phyloP scores from a whole-genome alignment of 441 rosid species.

The Pelargonium citronellum region DNA sequence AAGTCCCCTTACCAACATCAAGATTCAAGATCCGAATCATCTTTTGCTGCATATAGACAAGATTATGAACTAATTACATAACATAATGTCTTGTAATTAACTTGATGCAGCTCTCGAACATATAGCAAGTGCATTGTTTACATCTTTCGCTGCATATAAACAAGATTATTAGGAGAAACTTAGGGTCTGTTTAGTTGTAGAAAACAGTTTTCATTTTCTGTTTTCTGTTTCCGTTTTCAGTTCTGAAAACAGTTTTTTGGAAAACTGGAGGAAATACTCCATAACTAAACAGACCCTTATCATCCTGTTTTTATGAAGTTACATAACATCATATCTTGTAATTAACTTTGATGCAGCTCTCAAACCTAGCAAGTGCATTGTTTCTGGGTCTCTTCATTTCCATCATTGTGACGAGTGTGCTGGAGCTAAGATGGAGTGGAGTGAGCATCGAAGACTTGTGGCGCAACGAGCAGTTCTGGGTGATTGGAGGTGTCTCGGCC shows the following conservation, averaged over 20 bases:
- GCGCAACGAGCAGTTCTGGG: slow-evolving; percentile 99
- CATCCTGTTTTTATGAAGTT: too few relatives aligned
- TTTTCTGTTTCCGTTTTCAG: too few relatives aligned
- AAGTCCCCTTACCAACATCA: slow-evolving; percentile 3
- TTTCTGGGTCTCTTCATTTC: slow-evolving; percentile 85
- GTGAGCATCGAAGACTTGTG: slow-evolving; percentile 95
- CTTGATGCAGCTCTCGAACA: slow-evolving; percentile 73
- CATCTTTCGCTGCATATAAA: too few relatives aligned
- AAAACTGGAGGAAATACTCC: not conserved
- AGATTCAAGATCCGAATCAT: not conserved
- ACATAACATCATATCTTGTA: slow-evolving; percentile 8
- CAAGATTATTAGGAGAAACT: too few relatives aligned
- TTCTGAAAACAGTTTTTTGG: too few relatives aligned
- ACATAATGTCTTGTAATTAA: slow-evolving; percentile 2
- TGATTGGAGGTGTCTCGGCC: slow-evolving; percentile 83
- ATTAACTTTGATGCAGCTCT: slow-evolving; percentile 48
- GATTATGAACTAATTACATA: too few relatives aligned
- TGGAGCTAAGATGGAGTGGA: slow-evolving; percentile 95
- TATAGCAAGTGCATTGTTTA: slow-evolving; percentile 67
- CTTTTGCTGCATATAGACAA: not conserved
- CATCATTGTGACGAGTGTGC: slow-evolving; percentile 72
- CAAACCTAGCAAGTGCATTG: slow-evolving; percentile 72
- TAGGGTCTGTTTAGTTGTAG: too few relatives aligned
- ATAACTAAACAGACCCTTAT: too few relatives aligned
- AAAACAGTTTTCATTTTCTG: too few relatives aligned